Evolutionary conservation across 2,329 filamentous ascomycete species (phyloP), one percentile per base, ranked within the genome.

Genomic region (Aspergillus fumigatiaffinis): DNA sequence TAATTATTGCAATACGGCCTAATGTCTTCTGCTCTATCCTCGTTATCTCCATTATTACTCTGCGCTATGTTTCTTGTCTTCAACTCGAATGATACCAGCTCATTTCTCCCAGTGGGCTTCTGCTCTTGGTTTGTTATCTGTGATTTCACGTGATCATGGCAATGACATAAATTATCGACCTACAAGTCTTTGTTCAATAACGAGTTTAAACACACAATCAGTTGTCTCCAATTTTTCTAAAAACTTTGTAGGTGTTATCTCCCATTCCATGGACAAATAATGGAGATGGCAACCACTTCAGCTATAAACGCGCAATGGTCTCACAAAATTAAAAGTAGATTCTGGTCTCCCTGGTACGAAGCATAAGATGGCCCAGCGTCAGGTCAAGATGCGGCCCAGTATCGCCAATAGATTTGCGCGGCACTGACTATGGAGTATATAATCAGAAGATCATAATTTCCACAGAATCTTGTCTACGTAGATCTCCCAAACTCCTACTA

Each of bases 31-130:
- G 47, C 63, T 57, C 49, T 54, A 52, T 26, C 46, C 38, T 59
- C 61, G 55, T 58, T 63, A 51, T 50, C 44, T 59, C 60, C 54
- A 48, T 58, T 56, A 44, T 50, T 51, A 53, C 23, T 63, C 51
- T 55, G 59, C 59, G 57, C 62, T 60, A 55, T 54, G 67, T 59
- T 57, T 55, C 28, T 59, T 63, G 63, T 54, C 63, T 62, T 63
- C 59, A 60, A 54, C 62, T 66, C 66, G 63, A 65, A 71, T 73
- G 72, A 75, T 75, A 75, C 72, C 72, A 73, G 67, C 69, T 72
- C 67, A 69, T 68, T 61, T 66, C 61, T 66, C 63, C 64, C 65
- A 60, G 60, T 66, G 63, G 66, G 69, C 67, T 66, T 66, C 61
- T 59, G 51, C 63, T 64, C 52, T 62, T 63, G 54, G 49, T 57